Base-by-base conservation (phyloP, 2,329 filamentous ascomycete species). In the Cladophialophora exuberans region DNA sequence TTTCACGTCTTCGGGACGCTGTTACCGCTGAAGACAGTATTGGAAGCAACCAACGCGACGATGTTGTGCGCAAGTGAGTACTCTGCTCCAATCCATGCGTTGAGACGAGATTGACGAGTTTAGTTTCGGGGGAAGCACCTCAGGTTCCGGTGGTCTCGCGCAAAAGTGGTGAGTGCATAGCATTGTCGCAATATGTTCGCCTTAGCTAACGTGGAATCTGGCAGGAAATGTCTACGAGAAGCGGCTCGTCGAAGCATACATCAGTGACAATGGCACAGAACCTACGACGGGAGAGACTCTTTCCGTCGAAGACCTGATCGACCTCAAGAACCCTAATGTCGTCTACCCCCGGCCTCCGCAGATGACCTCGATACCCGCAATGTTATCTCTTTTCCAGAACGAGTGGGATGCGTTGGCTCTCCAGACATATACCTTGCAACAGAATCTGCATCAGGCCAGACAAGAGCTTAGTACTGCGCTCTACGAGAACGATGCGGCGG, bases 401-500 rank as follows among this genome's bases (percentile, higher is more conserved):
- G 94, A 99, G 79, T 99, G 94, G 94, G 94, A 99, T 71, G 87
- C 92, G 6, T 77, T 97, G 39, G 90, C 93, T 10, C 79, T 97
- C 30, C 94, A 99, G 76, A 89, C 90, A 46, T 97, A 91, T 72
- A 94, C 90, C 64, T 77, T 97, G 57, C 88, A 89, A 75, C 89
- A 97, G 72, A 90, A 96, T 69, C 79, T 99, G 59, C 82, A 87
- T 47, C 89, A 96, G 70, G 96, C 92, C 36, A 82, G 93, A 62
- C 92, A 97, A 75, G 94, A 99, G 77, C 83, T 99, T 53, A 90
- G 90, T 53, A 94, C 90, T 1, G 90, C 94, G 0, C 80, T 99
- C 20, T 99, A 99, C 74, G 93, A 97, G 75, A 90, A 97, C 66
- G 94, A 99, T 79, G 93, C 94, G 2, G 94, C 94, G n/a, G 86